phyloP scores from a whole-genome alignment of 345 rosid species.

The Eucalyptus polybractea region DNA sequence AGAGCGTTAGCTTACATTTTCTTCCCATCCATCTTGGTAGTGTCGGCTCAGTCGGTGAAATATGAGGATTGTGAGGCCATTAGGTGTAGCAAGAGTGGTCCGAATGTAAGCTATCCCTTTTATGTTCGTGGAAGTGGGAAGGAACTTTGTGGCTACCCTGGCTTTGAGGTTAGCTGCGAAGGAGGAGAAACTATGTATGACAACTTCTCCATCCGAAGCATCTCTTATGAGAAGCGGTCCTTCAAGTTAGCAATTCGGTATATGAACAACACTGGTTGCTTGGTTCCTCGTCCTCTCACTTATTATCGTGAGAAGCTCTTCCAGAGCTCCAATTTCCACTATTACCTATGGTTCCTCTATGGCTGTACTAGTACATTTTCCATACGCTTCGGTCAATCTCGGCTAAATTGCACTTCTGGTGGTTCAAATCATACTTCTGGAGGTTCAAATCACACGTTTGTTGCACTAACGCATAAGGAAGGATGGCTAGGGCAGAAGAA shows the following conservation, averaged over 20 bases:
- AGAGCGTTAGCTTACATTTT: not conserved
- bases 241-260: rapidly evolving
- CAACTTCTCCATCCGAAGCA: not conserved
- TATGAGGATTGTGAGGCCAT: not conserved
- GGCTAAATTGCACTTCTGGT: not conserved
- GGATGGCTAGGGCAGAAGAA: not conserved
- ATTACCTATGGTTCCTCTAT: not conserved
- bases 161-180: not conserved
- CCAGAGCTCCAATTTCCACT: not conserved
- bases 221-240: not conserved
- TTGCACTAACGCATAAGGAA: not conserved
- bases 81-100: not conserved
- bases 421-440: not conserved
- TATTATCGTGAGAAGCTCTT: not conserved
- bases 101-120: not conserved
- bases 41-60: not conserved
- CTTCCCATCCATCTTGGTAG: not conserved
- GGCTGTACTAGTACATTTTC: not conserved
- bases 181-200: not conserved
- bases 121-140: not conserved
- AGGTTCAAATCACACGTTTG: not conserved
- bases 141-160: not conserved
- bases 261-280: rapidly evolving
- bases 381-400: not conserved
- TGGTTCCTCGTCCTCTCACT: not conserved